phyloP scores from a whole-genome alignment of 2,329 filamentous ascomycete genomes.

The Triangularia setosa region DNA sequence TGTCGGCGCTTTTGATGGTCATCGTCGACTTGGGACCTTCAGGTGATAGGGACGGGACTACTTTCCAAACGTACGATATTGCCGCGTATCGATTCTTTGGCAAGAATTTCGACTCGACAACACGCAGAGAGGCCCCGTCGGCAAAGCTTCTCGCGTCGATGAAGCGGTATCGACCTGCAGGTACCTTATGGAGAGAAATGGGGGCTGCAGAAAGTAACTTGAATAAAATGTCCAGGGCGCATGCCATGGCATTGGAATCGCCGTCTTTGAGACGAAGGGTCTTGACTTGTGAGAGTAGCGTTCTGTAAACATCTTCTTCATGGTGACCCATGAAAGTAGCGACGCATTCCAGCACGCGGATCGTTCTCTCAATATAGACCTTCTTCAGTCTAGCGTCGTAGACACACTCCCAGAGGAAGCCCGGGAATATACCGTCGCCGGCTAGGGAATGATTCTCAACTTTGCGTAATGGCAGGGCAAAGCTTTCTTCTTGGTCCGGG shows the following conservation, averaged over 20 bases:
- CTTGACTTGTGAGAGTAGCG: not conserved
- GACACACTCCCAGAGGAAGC: not conserved
- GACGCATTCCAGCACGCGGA: not conserved
- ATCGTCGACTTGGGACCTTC: not conserved
- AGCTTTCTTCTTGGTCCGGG: not conserved
- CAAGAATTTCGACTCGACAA: not conserved
- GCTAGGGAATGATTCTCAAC: not conserved
- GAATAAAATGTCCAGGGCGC: not conserved
- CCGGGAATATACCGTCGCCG: not conserved
- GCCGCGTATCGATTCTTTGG: not conserved
- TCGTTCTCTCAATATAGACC: not conserved
- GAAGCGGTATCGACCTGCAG: slow-evolving; percentile 1
- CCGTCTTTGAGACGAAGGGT: not conserved
- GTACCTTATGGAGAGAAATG: not conserved
- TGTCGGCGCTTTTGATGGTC: slow-evolving; percentile 3
- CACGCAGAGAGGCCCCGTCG: not conserved
- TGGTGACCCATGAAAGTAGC: not conserved
- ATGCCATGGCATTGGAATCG: not conserved
- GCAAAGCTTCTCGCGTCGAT: not conserved
- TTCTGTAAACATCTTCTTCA: not conserved
- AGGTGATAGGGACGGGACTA: not conserved
- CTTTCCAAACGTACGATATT: slow-evolving; percentile 3
- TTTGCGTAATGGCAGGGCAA: not conserved
- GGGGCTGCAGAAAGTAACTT: not conserved
- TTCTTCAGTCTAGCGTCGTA: not conserved